Base-by-base conservation (phyloP, 2,329 filamentous ascomycete species). In the Camillea tinctor region DNA sequence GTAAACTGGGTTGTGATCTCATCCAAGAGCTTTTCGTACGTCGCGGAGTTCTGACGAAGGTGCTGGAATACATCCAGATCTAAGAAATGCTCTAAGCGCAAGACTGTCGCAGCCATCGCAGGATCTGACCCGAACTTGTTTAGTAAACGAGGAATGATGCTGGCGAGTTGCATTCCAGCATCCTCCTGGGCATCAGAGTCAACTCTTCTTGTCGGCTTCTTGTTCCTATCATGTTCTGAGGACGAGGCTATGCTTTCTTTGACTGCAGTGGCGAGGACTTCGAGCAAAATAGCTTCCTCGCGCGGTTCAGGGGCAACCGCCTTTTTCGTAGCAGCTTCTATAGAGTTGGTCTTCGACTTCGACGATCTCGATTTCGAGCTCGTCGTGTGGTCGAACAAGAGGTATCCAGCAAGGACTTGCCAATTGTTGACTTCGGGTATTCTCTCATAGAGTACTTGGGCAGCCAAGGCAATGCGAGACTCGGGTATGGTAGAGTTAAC, bases 1-100 rank as follows among this genome's bases (percentile, higher is more conserved):
- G 90, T 88, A 77, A 99, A 98, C 69, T 99, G 95, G 60, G 92
- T 92, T 74, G 91, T 93, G 68, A 98, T 92, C 69, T 97, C 93
- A 67, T 97, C 93, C 1, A 99, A 80, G 26, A 98, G 79, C 21
- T 89, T 87, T 6, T 88, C 86, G 71, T 96, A 96, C 1, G 88
- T 89, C 1, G 89, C 88, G 0, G 92, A 87, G 66, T 96, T 92
- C 72, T 97, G 93, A 55, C 93, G 89, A 44, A 98, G 80, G 70
- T 96, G 91, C 71, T 93, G 89, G 71, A 98, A 96, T 21, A 93
- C 85, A 49, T 94, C 90, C 1, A 97, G 83, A 66, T 97, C 91
- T 21, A 99, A 86, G 48, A 91, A 86, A 71, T 94, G 92, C 72
- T 96, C 92, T 50, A 99, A 80, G 30, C 92, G 87, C 22, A 99